Base-by-base conservation (phyloP, 208 protist genomes). In the Trypanosoma theileri region DNA sequence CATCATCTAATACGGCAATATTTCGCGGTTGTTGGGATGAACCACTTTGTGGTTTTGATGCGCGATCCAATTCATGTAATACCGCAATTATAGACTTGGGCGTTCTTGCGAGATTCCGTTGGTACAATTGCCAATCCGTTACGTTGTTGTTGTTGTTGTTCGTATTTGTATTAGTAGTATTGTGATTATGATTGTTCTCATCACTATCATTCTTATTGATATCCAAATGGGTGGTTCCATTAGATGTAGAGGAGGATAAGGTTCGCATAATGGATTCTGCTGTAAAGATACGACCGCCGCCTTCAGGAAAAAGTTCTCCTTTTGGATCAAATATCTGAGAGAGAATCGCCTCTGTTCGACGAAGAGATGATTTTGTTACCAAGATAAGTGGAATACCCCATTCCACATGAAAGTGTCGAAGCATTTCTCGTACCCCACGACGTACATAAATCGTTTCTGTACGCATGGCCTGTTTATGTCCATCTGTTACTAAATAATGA, bases 351-450 rank as follows among this genome's bases (percentile, higher is more conserved):
- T 87, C 73, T 0, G 86, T 79, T 57, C 89, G 84, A n/a, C 60
- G 55, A 10, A 59, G 61, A 13, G 82, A 73, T 0, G 86, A 92
- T 54, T 91, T 89, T 11, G 89, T 93, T 42, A 95, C 89, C 10
- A 95, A 59, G 17, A 93, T 46, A 0, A 95, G 14, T 16, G 86
- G 86, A 52, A 95, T 91, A 22, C 77, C 79, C 86, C 89, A 95
- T 66, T 86, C 84, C 31, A 82, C 63, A 13, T 73, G 68, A 9
- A 76, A 59, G 42, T 59, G 54, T 54, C 85, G 82, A 24, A 95
- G 79, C 26, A 87, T 69, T 59, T 76, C 65, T 10, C 86, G 80
- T 26, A 91, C 62, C 9, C 79, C 79, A 12, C 75, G 86, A 16
- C 89, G 86, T 16, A 95, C 77, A 61, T 80, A 91, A 42, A 95